A percentile compares a stretch with the other conserved stretches of the same genome.
phyloP scores from a whole-genome alignment of 2,329 filamentous ascomycete species.

The Claviceps sp. region DNA sequence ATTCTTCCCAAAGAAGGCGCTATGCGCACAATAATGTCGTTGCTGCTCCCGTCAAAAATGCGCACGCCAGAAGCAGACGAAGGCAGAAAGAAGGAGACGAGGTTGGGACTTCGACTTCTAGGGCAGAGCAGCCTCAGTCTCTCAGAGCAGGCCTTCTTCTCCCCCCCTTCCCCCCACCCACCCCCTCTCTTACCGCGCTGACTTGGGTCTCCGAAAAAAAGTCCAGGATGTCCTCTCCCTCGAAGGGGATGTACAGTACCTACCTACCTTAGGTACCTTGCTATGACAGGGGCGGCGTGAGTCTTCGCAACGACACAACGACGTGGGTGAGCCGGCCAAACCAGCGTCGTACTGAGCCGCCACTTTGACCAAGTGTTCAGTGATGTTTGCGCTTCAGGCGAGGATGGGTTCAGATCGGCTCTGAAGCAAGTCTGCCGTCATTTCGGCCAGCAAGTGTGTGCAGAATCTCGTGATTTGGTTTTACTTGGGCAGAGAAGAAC shows the following conservation, averaged over 20 bases:
- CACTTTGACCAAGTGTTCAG: not conserved
- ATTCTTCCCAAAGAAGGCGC: not conserved
- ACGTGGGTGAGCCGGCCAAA: conserved; percentile 17
- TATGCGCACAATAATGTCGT: not conserved
- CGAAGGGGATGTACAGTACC: not conserved
- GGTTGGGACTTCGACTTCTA: not conserved
- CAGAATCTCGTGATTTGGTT: not conserved
- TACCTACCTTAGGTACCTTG: too few species aligned
- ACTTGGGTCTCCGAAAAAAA: not conserved
- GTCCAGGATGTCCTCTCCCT: not conserved
- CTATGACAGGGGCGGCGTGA: conserved; percentile 4
- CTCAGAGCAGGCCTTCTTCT: not conserved
- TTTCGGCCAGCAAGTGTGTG: not conserved
- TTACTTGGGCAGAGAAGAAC: too few species aligned
- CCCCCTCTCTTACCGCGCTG: not conserved
- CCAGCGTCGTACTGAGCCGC: not conserved
- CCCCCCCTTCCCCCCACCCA: not conserved
- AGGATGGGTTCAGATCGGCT: not conserved
- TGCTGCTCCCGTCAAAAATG: not conserved
- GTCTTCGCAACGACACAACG: conserved; percentile 12
- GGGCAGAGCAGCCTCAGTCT: not conserved
- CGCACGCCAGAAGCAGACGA: not conserved
- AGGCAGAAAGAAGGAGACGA: not conserved
- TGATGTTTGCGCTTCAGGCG: not conserved
- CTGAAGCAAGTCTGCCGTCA: not conserved